These are phyloP conservation scores for Penicillium mononematosum DNA, from an alignment of 495 filamentous ascomycete species.

Conservation along the genomic window DNA sequence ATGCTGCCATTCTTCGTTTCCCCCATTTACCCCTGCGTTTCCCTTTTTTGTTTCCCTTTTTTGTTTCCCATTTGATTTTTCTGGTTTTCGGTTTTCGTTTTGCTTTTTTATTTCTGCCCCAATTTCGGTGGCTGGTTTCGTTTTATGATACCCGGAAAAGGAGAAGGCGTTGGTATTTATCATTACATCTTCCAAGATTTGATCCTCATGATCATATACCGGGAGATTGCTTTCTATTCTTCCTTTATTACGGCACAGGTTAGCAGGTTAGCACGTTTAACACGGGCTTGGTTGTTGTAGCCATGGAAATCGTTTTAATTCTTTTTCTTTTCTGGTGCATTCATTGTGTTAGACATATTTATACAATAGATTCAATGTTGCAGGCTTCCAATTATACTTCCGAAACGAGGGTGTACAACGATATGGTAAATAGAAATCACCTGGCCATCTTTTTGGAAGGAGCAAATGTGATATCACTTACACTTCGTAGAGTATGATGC, in stretches of 20 bases:
- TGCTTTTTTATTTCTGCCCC: background rate
- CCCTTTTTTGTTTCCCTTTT: background rate
- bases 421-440: no score
- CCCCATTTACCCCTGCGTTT: background rate
- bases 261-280: background rate
- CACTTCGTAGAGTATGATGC: no score
- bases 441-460: no score
- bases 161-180: slow-evolving; percentile 5
- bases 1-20: background rate
- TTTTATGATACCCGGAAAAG: slow-evolving; percentile 14
- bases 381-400: background rate
- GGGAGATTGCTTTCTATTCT: background rate
- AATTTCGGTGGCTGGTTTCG: slow-evolving; percentile 1
- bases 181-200: background rate
- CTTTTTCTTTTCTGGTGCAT: background rate
- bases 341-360: background rate
- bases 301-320: background rate
- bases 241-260: background rate
- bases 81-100: background rate
- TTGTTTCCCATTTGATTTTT: background rate
- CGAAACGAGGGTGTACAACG: no score
- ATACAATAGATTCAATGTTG: background rate
- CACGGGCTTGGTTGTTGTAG: background rate
- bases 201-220: slow-evolving; percentile 3
- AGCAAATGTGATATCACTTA: no score